phyloP scores from a whole-genome alignment of 164 flowering plant genomes.

The Piper longum region DNA sequence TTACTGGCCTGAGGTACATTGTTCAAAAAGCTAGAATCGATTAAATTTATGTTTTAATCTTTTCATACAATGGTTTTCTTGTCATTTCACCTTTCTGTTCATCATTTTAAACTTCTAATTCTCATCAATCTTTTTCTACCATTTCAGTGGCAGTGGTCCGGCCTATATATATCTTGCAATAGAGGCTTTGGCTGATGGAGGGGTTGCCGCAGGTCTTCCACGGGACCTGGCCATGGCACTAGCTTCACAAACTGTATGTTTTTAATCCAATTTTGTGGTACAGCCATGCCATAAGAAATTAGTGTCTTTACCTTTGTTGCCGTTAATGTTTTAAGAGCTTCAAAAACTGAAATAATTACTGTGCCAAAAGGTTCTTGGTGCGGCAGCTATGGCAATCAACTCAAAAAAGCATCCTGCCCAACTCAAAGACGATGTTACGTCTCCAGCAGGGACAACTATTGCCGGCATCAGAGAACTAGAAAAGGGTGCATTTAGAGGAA shows the following conservation, averaged over 20 bases:
- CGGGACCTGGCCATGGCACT: slow-evolving; percentile 75
- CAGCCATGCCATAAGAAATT: too few relatives aligned
- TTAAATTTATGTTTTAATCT: too few relatives aligned
- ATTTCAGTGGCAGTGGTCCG: slow-evolving; percentile 88
- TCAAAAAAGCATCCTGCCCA: slow-evolving; percentile 83
- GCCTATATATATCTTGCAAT: slow-evolving; percentile 86
- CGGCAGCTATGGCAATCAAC: slow-evolving; percentile 66
- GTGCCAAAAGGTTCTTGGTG: slow-evolving; percentile 62
- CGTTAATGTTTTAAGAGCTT: neutral
- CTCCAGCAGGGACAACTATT: slow-evolving; percentile 94
- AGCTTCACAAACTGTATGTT: slow-evolving; percentile 90
- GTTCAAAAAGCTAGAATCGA: neutral
- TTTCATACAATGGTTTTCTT: too few relatives aligned
- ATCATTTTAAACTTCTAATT: too few relatives aligned
- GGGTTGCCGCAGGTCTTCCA: slow-evolving; percentile 96
- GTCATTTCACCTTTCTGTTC: too few relatives aligned
- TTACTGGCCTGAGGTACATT: slow-evolving; percentile 83
- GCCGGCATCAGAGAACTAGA: slow-evolving; percentile 87
- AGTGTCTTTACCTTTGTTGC: neutral
- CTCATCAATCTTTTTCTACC: neutral
- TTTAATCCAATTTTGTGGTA: neutral
- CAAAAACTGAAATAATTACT: neutral
- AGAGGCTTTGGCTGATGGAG: slow-evolving; percentile 98
- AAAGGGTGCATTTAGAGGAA: slow-evolving; percentile 70
- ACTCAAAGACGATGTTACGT: slow-evolving; percentile 88